Conservation (phyloP, 305 asterid species). For the Nicotiana rustica region DNA sequence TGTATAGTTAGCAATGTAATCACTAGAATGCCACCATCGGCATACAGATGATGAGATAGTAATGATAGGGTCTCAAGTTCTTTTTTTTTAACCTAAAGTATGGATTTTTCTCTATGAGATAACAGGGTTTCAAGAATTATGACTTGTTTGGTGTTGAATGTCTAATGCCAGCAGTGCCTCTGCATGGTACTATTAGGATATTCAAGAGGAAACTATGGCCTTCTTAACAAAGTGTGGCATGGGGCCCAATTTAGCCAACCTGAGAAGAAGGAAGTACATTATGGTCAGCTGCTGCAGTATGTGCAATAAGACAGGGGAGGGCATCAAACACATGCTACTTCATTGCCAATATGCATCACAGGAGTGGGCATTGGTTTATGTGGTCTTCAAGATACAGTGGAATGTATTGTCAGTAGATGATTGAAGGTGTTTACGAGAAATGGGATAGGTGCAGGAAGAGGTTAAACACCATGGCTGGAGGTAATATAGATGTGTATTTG, state of each 20-base stretch:
- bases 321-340: neutral
- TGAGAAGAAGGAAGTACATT: neutral
- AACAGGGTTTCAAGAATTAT: neutral
- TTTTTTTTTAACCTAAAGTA: neutral
- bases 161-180: neutral
- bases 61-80: neutral
- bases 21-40: neutral
- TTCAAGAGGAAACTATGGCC: conserved; percentile 19
- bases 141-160: conserved; percentile 16
- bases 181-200: neutral
- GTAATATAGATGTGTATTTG: neutral
- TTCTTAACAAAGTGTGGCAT: neutral
- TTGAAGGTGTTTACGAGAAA: neutral
- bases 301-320: neutral
- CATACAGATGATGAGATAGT: conserved; percentile 5
- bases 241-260: neutral
- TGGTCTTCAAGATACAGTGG: neutral
- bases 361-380: neutral
- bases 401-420: neutral
- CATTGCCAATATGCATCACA: neutral
- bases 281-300: conserved; percentile 19
- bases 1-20: conserved; percentile 23
- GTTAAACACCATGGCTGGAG: neutral
- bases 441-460: neutral
- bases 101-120: neutral